Conservation (phyloP, 2,329 filamentous ascomycete genomes). For the Fusarium fracticaudum region DNA sequence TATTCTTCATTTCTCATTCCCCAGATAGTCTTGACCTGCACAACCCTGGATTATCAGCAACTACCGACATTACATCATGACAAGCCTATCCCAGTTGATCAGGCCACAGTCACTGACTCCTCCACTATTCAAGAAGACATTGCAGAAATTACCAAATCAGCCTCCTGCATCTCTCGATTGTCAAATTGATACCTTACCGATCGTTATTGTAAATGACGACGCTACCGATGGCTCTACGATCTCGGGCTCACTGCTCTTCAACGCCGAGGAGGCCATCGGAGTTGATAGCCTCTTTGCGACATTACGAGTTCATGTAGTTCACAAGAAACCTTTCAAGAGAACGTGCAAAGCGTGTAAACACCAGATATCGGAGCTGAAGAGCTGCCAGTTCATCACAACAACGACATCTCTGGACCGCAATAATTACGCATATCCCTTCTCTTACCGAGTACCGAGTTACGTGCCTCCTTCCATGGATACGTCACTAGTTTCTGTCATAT, state of each 20-base stretch:
- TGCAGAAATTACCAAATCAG: not conserved
- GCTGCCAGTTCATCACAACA: conserved; percentile 19
- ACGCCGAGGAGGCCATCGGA: not conserved
- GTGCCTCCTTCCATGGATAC: conserved; percentile 83
- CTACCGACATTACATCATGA: not conserved
- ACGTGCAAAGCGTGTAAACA: conserved; percentile 29
- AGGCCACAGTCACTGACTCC: not conserved
- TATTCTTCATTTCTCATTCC: no score
- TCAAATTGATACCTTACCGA: conserved; percentile 6
- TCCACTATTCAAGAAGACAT: not conserved
- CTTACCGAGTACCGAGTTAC: conserved; percentile 82
- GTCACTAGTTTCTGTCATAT: conserved; percentile 75
- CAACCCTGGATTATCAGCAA: not conserved
- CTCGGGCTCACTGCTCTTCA: conserved; percentile 1
- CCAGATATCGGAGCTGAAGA: conserved; percentile 21
- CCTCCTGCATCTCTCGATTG: conserved; percentile 7
- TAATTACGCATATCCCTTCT: conserved; percentile 76
- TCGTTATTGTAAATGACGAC: conserved; percentile 1
- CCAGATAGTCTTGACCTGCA: not conserved
- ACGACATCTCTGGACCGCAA: not conserved
- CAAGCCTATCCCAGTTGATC: conserved; percentile 1
- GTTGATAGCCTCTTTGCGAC: conserved; percentile 13
- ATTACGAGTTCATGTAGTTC: not conserved
- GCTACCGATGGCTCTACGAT: not conserved
- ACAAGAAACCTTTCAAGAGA: conserved; percentile 29